A percentile compares a stretch with the other conserved stretches of the same genome.
phyloP scores from a whole-genome alignment of 331 rosid genomes.

The Cucumis variabilis region DNA sequence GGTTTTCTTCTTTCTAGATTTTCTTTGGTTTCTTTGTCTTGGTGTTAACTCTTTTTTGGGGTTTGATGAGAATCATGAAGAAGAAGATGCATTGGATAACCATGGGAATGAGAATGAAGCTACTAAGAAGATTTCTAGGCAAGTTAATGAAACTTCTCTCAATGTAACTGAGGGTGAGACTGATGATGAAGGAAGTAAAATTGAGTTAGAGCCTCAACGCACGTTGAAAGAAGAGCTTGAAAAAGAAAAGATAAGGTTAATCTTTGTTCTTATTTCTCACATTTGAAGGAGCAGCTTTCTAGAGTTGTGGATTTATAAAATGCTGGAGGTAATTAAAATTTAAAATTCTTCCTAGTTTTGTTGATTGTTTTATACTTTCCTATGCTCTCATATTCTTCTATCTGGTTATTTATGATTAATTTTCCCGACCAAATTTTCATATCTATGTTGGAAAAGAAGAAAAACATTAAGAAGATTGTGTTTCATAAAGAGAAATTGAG shows the following conservation, averaged over 20 bases:
- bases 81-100: slow-evolving; percentile 37
- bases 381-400: too few relatives aligned
- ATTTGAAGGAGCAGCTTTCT: slow-evolving; percentile 58
- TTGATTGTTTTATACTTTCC: not conserved
- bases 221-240: slow-evolving; percentile 60
- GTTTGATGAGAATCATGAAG: slow-evolving; percentile 43
- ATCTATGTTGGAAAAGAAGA: not conserved
- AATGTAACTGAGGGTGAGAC: slow-evolving; percentile 48
- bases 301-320: slow-evolving; percentile 55
- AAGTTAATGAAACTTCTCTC: slow-evolving; percentile 44
- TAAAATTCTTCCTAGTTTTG: not conserved
- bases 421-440: too few relatives aligned
- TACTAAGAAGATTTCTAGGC: slow-evolving; percentile 26
- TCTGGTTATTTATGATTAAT: too few relatives aligned
- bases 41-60: slow-evolving; percentile 53
- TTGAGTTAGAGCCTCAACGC: slow-evolving; percentile 57
- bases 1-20: slow-evolving; percentile 2
- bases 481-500: not conserved
- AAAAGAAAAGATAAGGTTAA: slow-evolving; percentile 61
- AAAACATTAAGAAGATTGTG: slow-evolving; percentile 8
- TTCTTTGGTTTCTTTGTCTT: not conserved
- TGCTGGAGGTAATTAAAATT: slow-evolving; percentile 45
- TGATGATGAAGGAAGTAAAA: slow-evolving; percentile 47
- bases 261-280: not conserved
- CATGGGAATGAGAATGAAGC: slow-evolving; percentile 37